Evolutionary conservation across 1,139 yeast species (phyloP).

Genomic region (Diutina sp.): DNA sequence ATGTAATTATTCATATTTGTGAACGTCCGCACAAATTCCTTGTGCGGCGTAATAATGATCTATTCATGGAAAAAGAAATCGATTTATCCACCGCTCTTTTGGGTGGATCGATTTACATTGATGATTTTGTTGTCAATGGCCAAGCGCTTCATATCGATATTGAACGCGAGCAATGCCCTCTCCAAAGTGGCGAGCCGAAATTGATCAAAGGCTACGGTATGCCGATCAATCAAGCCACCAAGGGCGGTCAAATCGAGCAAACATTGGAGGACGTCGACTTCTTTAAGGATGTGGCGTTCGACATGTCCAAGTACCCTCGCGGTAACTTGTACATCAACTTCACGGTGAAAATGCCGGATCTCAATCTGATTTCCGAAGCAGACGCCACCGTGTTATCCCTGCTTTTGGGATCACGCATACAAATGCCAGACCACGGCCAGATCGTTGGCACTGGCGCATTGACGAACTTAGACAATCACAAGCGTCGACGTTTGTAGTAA

Average conservation of each 20-base stretch:
- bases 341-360: constrained; percentile 23
- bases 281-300: not conserved
- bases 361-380: constrained; percentile 13
- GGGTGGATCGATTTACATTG: constrained; percentile 37
- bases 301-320: constrained; percentile 10
- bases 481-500: not conserved
- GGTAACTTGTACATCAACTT: constrained; percentile 32
- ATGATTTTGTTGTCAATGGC: constrained; percentile 31
- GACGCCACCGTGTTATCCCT: constrained; percentile 13
- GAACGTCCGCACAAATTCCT: constrained; percentile 26
- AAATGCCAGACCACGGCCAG: constrained; percentile 5
- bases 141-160: constrained; percentile 25
- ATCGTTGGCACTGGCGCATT: constrained; percentile 4
- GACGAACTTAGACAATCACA: not conserved
- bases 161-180: constrained; percentile 32
- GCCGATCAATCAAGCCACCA: constrained; percentile 39
- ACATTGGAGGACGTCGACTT: not conserved
- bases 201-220: constrained; percentile 40
- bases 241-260: not conserved
- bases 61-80: constrained; percentile 31
- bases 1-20: constrained; percentile 37
- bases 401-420: constrained; percentile 9
- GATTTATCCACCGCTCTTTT: constrained; percentile 40
- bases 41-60: constrained; percentile 35
- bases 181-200: constrained; percentile 33